phyloP scores from a whole-genome alignment of 495 filamentous ascomycete species.

The Neurospora discreta region DNA sequence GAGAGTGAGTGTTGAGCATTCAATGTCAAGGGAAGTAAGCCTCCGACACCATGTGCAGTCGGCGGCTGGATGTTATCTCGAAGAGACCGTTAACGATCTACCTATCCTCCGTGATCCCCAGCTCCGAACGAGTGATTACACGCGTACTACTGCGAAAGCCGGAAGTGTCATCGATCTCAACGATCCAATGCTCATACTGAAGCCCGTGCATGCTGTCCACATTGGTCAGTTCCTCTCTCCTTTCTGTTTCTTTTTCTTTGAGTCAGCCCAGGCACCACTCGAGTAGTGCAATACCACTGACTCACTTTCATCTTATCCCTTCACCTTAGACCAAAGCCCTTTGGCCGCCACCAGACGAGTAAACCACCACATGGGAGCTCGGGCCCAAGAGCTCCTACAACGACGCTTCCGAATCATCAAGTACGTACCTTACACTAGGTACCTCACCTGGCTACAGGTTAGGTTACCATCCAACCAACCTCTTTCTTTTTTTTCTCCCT shows the following conservation, averaged over 20 bases:
- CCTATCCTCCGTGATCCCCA: neutral
- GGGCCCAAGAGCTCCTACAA: neutral
- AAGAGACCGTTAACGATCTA: neutral
- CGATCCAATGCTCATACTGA: neutral
- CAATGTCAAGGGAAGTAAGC: neutral
- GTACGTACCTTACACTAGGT: no score
- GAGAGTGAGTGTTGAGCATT: neutral
- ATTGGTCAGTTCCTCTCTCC: neutral
- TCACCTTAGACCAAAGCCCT: neutral
- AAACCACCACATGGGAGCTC: neutral
- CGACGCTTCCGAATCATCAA: conserved; percentile 3
- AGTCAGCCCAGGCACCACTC: neutral
- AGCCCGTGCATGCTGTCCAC: conserved; percentile 2
- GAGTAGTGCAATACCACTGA: neutral
- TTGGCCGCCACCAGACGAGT: neutral
- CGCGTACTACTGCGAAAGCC: neutral
- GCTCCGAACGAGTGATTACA: neutral
- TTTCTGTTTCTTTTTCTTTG: no score
- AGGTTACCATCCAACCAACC: neutral
- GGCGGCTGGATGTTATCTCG: neutral
- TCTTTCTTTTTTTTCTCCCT: neutral
- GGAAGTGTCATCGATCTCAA: conserved; percentile 1
- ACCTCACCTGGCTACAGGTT: no score
- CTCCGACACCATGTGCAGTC: neutral
- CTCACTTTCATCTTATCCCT: neutral